Percentiles rank a stretch among this genome's conserved stretches.
phyloP scores from a whole-genome alignment of 306 rosid genomes.

The Erythrophleum fordii region DNA sequence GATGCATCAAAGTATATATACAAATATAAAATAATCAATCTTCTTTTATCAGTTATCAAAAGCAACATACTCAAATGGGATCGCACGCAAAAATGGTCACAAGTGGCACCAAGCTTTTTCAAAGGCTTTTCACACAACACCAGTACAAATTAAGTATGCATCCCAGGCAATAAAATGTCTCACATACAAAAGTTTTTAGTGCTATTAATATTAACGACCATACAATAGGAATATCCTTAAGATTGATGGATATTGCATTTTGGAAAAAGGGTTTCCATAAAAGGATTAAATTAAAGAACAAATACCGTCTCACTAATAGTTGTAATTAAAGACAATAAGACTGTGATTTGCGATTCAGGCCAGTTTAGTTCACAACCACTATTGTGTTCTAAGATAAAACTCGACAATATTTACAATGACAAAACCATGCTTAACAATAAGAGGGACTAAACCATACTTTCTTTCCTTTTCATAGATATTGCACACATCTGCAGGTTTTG shows the following conservation, averaged over 20 bases:
- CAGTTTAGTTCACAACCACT: not conserved
- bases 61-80: constrained; percentile 29
- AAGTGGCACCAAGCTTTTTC: not conserved
- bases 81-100: not conserved
- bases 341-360: not conserved
- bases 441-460: not conserved
- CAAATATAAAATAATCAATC: constrained; percentile 9
- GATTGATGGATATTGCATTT: not conserved
- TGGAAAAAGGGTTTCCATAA: not conserved
- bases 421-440: constrained; percentile 10
- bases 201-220: not conserved
- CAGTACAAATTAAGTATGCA: not conserved
- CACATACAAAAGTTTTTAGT: not conserved
- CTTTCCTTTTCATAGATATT: not conserved
- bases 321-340: constrained; percentile 21
- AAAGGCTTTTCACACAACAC: not conserved
- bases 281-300: not conserved
- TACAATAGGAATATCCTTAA: not conserved
- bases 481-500: not conserved
- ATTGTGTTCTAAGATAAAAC: not conserved
- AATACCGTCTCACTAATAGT: not conserved
- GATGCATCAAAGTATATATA: constrained; percentile 12
- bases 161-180: constrained; percentile 12
- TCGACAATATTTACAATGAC: not conserved
- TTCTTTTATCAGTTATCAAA: constrained; percentile 17